Conservation (phyloP, 345 rosid genomes). For the Rubroshorea leprosula region DNA sequence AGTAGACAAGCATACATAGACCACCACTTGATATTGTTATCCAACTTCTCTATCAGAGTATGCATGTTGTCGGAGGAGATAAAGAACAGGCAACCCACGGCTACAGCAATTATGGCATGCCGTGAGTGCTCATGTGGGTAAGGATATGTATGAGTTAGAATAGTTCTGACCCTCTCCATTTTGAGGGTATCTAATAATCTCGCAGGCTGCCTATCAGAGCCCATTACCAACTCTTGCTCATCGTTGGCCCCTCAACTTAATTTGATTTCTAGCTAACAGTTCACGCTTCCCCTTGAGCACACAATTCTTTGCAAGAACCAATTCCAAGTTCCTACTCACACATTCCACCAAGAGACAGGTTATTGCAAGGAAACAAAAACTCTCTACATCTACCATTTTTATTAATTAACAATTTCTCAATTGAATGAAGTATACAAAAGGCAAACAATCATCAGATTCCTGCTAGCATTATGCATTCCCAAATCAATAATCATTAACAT, state of each 20-base stretch:
- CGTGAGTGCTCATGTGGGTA: constrained; percentile 99
- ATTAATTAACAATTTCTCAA: neutral
- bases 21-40: constrained; percentile 93
- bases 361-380: neutral
- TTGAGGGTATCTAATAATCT: constrained; percentile 50
- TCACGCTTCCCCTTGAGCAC: constrained; percentile 19
- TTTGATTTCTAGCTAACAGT: constrained; percentile 14
- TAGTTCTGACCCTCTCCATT: constrained; percentile 92
- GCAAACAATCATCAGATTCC: neutral
- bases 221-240: constrained; percentile 35
- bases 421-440: no score
- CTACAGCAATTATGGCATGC: constrained; percentile 92
- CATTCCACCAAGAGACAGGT: neutral
- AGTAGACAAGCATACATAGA: constrained; percentile 97
- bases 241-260: neutral
- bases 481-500: no score
- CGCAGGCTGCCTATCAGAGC: constrained; percentile 43
- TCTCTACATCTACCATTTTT: neutral
- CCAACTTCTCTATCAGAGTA: constrained; percentile 86
- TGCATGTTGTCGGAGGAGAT: constrained; percentile 97
- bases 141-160: constrained; percentile 76
- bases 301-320: constrained; percentile 12
- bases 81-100: constrained; percentile 87
- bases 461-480: neutral
- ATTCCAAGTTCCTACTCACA: constrained; percentile 21